Base-by-base conservation (phyloP, 768 basidiomycete species). In the Stropharia rugosoannulata region DNA sequence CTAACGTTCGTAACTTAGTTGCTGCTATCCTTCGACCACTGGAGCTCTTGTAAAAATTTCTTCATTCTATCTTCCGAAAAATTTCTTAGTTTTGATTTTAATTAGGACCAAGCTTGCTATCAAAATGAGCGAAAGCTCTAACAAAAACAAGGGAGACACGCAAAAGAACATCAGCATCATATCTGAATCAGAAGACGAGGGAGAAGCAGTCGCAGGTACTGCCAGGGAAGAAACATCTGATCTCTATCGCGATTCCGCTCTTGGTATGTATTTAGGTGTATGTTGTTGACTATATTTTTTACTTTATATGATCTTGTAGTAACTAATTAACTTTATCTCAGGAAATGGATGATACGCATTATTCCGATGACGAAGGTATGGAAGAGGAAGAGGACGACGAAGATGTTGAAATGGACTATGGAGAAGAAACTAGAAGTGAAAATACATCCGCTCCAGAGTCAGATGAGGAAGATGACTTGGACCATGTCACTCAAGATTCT, bases 211-310 rank as follows among this genome's bases (percentile, higher is more conserved):
- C 56, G 76, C 74, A 6, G 83, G 80, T 49, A 82, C 76, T 36
- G 71, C 68, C 25, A 80, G 89, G 8, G 90, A 91, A 67, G 90
- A 91, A 67, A 93, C 93, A 1, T 93, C 93, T 3, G 94, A 98
- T 70, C 74, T 98, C 16, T 98, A 98, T 72, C 88, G 95, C 43
- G 95, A 94, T 69, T 98, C 97, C 1, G 92, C 97, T 9, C 80
- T 99, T 37, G 97, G 95, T 58, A 95, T 98, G 95, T 94, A 87
- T 68, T 87, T 84, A 65, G 93, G 92, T 39, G 92, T 94, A 75
- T 73, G 90, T 81, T n/a, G n/a, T n/a, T 32, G 45, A 22, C 47
- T 25, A 55, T 11, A 38, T n/a, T 25, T 43, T 22, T 4, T 22
- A 22, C 22, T 22, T 44, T 36, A 53, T 9, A 35, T 19, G 36